Evolutionary conservation across 257 asterid genomes (phyloP).

Genomic region (Solanum verrucosum): DNA sequence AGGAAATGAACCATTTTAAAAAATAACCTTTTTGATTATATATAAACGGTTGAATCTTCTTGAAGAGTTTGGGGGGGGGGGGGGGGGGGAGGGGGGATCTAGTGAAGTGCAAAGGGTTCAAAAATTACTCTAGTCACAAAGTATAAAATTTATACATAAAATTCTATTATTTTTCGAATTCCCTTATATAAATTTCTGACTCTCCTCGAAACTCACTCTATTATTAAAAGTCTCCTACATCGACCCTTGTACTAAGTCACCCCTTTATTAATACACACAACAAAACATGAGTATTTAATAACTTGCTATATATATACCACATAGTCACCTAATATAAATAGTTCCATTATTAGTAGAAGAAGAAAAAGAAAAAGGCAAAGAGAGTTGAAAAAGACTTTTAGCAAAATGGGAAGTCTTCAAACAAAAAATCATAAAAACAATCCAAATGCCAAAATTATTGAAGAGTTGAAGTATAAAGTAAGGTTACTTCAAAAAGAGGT

Average conservation of each 20-base stretch:
- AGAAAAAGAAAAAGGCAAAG: background rate
- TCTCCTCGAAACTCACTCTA: background rate
- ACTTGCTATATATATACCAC: background rate
- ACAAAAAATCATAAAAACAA: conserved; percentile 23
- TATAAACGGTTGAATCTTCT: background rate
- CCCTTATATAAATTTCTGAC: background rate
- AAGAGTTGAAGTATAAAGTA: conserved; percentile 46
- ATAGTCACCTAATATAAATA: background rate
- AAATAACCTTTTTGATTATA: too few species aligned
- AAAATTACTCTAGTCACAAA: too few species aligned
- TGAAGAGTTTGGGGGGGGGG: too few species aligned
- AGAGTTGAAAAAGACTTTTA: background rate
- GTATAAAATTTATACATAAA: too few species aligned
- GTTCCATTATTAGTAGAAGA: background rate
- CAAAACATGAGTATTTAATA: background rate
- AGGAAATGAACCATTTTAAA: background rate
- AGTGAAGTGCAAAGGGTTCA: background rate
- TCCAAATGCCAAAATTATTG: conserved; percentile 29
- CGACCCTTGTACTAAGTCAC: background rate
- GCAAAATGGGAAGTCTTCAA: conserved; percentile 51
- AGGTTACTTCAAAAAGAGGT: conserved; percentile 46
- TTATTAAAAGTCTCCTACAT: background rate
- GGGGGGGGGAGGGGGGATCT: too few species aligned
- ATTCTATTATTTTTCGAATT: background rate
- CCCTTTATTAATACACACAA: background rate